Evolutionary conservation across 2,329 filamentous ascomycete genomes (phyloP).

Genomic region (Sphaerostilbella broomeana): DNA sequence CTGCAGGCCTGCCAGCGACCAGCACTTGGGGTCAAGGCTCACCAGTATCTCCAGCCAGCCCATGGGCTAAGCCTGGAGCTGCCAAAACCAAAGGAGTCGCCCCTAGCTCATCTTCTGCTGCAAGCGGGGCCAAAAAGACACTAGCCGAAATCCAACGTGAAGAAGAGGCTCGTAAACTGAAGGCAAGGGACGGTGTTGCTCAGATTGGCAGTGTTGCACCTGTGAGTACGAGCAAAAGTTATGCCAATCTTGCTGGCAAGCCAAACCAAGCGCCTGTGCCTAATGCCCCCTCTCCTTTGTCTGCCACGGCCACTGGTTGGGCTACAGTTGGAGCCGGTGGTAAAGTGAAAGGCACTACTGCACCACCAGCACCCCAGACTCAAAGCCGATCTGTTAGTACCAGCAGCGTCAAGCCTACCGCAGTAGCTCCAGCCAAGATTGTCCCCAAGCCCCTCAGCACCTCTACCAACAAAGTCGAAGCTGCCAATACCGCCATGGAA

Average conservation of each 20-base stretch:
- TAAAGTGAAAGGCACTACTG: constrained; percentile 73
- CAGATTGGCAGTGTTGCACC: constrained; percentile 39
- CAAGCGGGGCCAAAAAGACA: constrained; percentile 65
- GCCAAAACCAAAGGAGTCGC: constrained; percentile 39
- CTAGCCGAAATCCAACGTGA: constrained; percentile 94
- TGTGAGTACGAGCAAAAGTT: constrained; percentile 66
- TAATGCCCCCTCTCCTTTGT: constrained; percentile 25
- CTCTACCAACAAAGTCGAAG: constrained; percentile 32
- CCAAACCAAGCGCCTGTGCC: constrained; percentile 34
- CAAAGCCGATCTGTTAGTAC: constrained; percentile 41
- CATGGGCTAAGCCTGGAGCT: constrained; percentile 60
- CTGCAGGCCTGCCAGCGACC: constrained; percentile 74
- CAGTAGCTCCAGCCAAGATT: constrained; percentile 45
- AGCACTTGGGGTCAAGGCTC: constrained; percentile 85
- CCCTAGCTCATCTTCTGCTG: constrained; percentile 18
- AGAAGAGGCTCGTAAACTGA: constrained; percentile 75
- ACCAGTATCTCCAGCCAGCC: constrained; percentile 57
- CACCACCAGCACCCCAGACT: constrained; percentile 45
- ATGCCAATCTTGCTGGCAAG: constrained; percentile 90
- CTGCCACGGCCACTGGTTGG: constrained; percentile 59
- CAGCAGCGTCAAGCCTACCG: constrained; percentile 33
- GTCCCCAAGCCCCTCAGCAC: constrained; percentile 41
- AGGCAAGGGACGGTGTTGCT: constrained; percentile 46
- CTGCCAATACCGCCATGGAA: constrained; percentile 57
- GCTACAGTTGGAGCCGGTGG: constrained; percentile 91